A percentile compares a stretch with the other conserved stretches of the same genome.
Evolutionary conservation across 2,329 filamentous ascomycete genomes (phyloP).

Genomic region (Aspergillus aculeatus): DNA sequence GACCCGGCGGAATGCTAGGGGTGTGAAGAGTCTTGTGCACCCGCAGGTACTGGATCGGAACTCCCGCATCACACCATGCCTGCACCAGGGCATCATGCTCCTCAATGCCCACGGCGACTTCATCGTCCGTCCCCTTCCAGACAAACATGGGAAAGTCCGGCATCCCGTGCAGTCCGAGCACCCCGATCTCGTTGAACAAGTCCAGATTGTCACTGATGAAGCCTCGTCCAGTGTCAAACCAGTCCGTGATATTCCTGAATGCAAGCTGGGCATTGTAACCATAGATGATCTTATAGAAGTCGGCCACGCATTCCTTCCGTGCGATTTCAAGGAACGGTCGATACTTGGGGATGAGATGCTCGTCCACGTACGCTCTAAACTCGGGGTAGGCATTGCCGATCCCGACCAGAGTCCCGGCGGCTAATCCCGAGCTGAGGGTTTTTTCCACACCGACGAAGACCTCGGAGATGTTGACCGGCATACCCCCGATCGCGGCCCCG

Average conservation of each 20-base stretch:
- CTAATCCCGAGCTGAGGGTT: neutral
- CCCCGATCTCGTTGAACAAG: neutral
- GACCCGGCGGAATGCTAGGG: neutral
- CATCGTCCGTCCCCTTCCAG: conserved; percentile 1
- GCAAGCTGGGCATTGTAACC: neutral
- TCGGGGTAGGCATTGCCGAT: neutral
- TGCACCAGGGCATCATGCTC: neutral
- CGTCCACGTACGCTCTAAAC: neutral
- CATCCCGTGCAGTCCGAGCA: neutral
- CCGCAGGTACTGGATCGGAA: neutral
- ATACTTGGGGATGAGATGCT: neutral
- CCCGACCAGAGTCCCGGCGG: neutral
- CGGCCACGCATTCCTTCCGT: neutral
- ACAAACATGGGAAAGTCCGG: conserved; percentile 1
- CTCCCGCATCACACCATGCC: neutral
- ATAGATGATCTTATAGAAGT: neutral
- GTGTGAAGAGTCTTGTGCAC: neutral
- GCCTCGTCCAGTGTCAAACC: neutral
- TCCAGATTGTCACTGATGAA: neutral
- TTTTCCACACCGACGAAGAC: neutral
- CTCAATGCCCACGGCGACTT: neutral
- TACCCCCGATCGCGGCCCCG: conserved; percentile 3
- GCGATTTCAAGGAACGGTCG: neutral
- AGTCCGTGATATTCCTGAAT: neutral
- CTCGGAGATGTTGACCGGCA: neutral